These are phyloP conservation scores for Populus alba DNA, from an alignment of 345 rosid species.

Conservation along the genomic window DNA sequence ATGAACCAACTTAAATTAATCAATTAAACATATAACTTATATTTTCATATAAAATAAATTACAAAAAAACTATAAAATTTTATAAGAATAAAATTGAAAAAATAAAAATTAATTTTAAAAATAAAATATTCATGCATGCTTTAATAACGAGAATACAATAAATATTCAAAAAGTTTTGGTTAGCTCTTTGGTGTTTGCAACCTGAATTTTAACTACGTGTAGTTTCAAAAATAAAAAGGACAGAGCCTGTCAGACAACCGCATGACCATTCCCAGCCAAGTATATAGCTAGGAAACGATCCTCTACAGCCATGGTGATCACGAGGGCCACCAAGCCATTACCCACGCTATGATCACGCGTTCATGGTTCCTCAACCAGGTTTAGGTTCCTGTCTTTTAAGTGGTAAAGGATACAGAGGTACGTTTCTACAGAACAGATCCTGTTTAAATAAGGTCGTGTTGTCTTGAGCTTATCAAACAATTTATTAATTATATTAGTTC, in stretches of 20 bases:
- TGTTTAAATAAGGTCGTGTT: slow-evolving; percentile 12
- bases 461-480: fast-evolving
- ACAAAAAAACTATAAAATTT: no score
- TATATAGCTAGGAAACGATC: background rate
- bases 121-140: no score
- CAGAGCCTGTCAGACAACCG: slow-evolving; percentile 10
- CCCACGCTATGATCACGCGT: background rate
- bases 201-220: no score
- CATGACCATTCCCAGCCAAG: background rate
- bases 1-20: no score
- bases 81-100: no score
- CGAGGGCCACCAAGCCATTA: background rate
- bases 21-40: no score
- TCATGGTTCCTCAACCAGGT: background rate
- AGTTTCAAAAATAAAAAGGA: no score
- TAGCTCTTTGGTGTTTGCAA: no score
- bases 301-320: background rate
- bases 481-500: fast-evolving
- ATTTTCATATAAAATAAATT: no score
- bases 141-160: no score
- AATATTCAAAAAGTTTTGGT: no score
- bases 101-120: no score
- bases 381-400: background rate
- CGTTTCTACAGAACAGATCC: slow-evolving; percentile 29
- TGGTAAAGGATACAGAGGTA: slow-evolving; percentile 12